Base-by-base conservation (phyloP, 129 eudicot genomes). In the Lonicera japonica region DNA sequence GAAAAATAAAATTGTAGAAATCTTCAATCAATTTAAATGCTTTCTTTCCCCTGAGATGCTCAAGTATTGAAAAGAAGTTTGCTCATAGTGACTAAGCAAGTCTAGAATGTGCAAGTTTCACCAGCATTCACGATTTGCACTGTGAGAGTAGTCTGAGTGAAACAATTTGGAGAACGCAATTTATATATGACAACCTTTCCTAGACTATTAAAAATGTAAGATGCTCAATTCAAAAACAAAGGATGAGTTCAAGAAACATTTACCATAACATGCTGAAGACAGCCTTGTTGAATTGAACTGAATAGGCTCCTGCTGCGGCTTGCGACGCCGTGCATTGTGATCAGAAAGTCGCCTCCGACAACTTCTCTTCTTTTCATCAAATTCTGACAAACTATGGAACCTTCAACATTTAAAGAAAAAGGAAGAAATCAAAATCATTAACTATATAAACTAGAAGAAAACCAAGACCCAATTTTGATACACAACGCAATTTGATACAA, bases 321-420 rank as follows among this genome's bases (percentile, higher is more conserved):
- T 91, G 55, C 97, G 85, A 29, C 97, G 95, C 8, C 95, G 75
- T 45, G 97, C 87, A 76, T 91, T 91, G 64, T 91, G 97, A 77
- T 91, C 97, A 68, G 95, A 82, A 58, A 91, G 95, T 40, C 90
- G 81, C 64, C 78, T 82, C 5, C 97, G 84, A 62, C 97, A 86
- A 74, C 97, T 91, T 23, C 95, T 80, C 76, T 91, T 91, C 75
- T 75, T 84, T 54, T 84, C 90, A 62, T 91, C 97, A 73, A 91
- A 86, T 46, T 87, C 95, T 21, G 84, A 68, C 75, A 86, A 66
- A 73, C 84, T 63, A 63, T 90, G 97, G 78, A 90, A 87, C 84
- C 97, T 91, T 61, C 73, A 63, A 43, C 50, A 43, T 43, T 8
- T 3, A 43, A 8, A 11, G 8, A 2, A 43, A 43, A 8, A 10